Percentiles rank a stretch among this genome's conserved stretches.
Evolutionary conservation across 2,329 filamentous ascomycete species (phyloP).

Genomic region (Alternaria gansuensis): DNA sequence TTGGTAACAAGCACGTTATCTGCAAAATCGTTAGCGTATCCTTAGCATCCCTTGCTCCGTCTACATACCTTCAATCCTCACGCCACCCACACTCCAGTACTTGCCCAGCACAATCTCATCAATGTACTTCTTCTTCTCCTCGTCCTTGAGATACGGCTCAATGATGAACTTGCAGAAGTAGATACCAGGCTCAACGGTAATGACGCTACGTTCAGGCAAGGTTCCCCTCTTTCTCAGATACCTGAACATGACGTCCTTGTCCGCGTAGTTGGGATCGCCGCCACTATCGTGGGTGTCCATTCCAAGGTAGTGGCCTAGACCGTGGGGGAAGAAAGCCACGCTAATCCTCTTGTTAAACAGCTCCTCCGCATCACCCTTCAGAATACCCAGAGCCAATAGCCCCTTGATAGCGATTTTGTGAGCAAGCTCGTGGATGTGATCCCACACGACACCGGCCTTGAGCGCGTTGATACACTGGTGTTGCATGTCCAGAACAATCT

Average conservation of each 20-base stretch:
- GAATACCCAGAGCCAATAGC: constrained; percentile 76
- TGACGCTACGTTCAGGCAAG: constrained; percentile 79
- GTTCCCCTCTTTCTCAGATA: constrained; percentile 82
- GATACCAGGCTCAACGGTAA: constrained; percentile 93
- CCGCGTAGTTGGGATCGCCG: constrained; percentile 62
- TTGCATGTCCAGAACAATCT: constrained; percentile 88
- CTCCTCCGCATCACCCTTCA: constrained; percentile 66
- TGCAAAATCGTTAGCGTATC: constrained; percentile 25
- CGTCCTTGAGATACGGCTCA: constrained; percentile 71
- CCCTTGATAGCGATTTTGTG: constrained; percentile 85
- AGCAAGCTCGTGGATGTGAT: constrained; percentile 80
- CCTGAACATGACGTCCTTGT: constrained; percentile 83
- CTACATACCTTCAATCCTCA: constrained; percentile 75
- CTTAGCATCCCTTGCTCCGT: background rate
- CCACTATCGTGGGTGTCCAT: constrained; percentile 64
- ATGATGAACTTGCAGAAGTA: constrained; percentile 81
- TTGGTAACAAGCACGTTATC: constrained; percentile 86
- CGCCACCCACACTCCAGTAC: constrained; percentile 84
- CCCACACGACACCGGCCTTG: constrained; percentile 78
- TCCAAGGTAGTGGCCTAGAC: constrained; percentile 61
- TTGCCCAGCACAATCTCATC: constrained; percentile 69
- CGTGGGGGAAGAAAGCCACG: constrained; percentile 62
- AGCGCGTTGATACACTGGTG: constrained; percentile 76
- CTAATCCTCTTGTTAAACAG: constrained; percentile 58
- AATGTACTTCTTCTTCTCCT: constrained; percentile 70